These are phyloP conservation scores for Ogataea kodamae DNA, from an alignment of 805 yeast genomes.

Conservation along the genomic window DNA sequence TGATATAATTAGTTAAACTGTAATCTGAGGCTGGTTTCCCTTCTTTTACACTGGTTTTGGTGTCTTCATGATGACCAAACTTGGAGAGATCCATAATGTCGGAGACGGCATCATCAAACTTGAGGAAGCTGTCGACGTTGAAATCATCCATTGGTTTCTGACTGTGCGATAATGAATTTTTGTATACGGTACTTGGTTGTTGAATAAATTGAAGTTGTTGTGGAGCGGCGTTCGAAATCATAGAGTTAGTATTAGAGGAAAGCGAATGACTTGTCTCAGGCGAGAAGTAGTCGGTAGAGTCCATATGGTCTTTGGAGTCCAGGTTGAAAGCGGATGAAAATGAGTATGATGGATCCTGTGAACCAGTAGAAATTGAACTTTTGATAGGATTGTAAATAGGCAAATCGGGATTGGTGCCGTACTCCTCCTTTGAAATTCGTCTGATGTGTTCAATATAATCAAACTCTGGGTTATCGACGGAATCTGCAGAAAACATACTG, in stretches of 20 bases:
- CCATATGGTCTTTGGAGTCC: conserved; percentile 19
- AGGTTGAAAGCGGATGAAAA: conserved; percentile 27
- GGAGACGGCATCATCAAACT: conserved; percentile 27
- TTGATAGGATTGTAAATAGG: conserved; percentile 7
- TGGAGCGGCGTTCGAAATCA: conserved; percentile 16
- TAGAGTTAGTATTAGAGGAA: conserved; percentile 24
- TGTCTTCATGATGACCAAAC: conserved; percentile 13
- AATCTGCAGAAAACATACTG: conserved; percentile 12
- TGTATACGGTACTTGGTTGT: conserved; percentile 4
- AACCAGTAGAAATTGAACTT: conserved; percentile 12
- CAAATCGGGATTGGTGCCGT: conserved; percentile 27
- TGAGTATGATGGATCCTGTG: conserved; percentile 15
- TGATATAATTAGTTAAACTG: conserved; percentile 31
- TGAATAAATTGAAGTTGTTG: conserved; percentile 8
- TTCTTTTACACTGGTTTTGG: conserved; percentile 3
- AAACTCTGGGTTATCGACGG: conserved; percentile 31
- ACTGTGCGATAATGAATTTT: conserved; percentile 6
- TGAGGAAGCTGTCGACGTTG: conserved; percentile 32
- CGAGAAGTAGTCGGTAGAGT: conserved; percentile 21
- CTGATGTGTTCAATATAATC: conserved; percentile 38
- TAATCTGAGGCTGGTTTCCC: conserved; percentile 15
- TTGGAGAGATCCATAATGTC: conserved; percentile 30
- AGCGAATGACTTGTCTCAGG: conserved; percentile 29
- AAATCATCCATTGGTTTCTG: conserved; percentile 24
- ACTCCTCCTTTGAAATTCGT: conserved; percentile 35